Evolutionary conservation across 1,139 yeast species (phyloP), one percentile per base, ranked within the genome.

Genomic region (Yamadazyma membranifaciens): DNA sequence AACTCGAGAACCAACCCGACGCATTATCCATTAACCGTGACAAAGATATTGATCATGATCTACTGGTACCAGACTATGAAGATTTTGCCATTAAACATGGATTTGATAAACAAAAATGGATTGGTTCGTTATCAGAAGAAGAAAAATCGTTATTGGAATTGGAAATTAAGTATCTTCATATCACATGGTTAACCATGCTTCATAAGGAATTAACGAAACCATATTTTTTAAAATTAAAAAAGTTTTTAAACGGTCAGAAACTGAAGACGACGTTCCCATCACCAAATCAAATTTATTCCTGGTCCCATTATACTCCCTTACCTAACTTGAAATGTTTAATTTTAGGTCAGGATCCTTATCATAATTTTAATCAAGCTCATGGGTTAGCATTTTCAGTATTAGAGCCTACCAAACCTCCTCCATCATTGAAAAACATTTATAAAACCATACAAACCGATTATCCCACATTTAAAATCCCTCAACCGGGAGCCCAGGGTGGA

Each of bases 291-390:
- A 80, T 92, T n/a, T 92, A 92, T 59, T 86, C 97, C 0, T 92
- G 98, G 98, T 83, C 95, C 2, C 78, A 89, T 35, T 71, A 83
- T 27, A 88, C 98, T 0, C 96, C 97, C 0, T 68, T 92, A 28
- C 71, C 80, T 5, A 61, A 75, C 1, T 85, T 91, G 25, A 83
- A 81, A 55, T 94, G 94, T 27, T 75, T 92, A 3, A 73, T 94
- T 13, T 68, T 94, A 34, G 99, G 99, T 1, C 99, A 92, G 60
- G 99, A 92, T 59, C 99, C 99, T 0, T 92, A 92, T 58, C 98
- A 94, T 60, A 89, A 89, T 57, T 64, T 63, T 51, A 86, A 87
- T 55, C 98, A 92, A 60, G 99, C 99, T 0, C 98, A 92, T 56
- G 99, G 99, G 0, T 68, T 92, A 24, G 98, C 98, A 4, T 92